Evolutionary conservation across 306 rosid species (phyloP).

Genomic region (Malus sieversii): DNA sequence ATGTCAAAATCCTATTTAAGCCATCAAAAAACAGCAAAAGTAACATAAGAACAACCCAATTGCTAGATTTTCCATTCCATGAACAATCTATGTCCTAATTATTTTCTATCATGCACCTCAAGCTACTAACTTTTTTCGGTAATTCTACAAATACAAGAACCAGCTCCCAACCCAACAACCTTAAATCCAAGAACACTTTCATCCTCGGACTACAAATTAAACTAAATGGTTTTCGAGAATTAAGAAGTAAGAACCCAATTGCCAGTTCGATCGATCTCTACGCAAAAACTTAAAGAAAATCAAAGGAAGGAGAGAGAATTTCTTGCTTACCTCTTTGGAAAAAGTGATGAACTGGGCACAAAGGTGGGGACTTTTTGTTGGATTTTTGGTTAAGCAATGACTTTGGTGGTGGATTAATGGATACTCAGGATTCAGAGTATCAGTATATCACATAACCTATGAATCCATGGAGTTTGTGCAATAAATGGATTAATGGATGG

Average conservation of each 20-base stretch:
- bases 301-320: background rate
- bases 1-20: conserved; percentile 16
- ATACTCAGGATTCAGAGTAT: background rate
- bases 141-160: background rate
- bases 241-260: background rate
- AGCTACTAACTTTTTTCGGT: background rate
- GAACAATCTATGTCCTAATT: background rate
- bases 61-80: background rate
- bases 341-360: background rate
- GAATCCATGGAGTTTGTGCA: background rate
- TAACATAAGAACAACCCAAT: background rate
- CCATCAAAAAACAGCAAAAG: background rate
- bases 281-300: background rate
- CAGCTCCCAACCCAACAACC: background rate
- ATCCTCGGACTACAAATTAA: background rate
- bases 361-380: background rate
- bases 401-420: background rate
- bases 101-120: background rate
- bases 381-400: background rate
- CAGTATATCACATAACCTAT: too few relatives aligned
- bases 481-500: background rate
- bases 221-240: background rate
- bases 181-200: background rate
- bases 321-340: background rate
- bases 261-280: background rate